phyloP scores from a whole-genome alignment of 2,329 filamentous ascomycete species.

The Aspergillus ruber region DNA sequence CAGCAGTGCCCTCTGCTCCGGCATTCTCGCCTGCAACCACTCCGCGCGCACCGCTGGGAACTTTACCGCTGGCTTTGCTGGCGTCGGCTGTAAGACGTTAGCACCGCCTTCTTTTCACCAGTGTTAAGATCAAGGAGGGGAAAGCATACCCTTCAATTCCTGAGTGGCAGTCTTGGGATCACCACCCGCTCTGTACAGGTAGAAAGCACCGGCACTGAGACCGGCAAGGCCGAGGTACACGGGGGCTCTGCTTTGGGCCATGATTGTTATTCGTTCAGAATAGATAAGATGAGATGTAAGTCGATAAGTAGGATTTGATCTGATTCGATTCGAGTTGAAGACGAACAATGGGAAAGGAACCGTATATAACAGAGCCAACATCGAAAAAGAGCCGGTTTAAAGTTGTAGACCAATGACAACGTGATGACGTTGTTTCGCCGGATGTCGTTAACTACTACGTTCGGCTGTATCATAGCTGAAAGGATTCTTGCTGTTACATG shows the following conservation, averaged over 20 bases:
- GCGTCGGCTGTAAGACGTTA: conserved; percentile 60
- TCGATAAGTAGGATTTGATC: no score
- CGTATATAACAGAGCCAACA: no score
- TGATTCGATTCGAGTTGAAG: no score
- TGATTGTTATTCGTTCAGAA: conserved; percentile 10
- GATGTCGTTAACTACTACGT: no score
- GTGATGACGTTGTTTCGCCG: no score
- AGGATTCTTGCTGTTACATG: no score
- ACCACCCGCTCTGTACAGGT: conserved; percentile 82
- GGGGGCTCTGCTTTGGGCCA: conserved; percentile 31
- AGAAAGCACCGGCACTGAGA: conserved; percentile 71
- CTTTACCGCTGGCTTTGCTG: conserved; percentile 58
- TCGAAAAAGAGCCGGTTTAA: no score
- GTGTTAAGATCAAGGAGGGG: neutral
- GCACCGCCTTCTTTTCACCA: neutral
- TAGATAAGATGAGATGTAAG: no score
- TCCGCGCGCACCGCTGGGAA: conserved; percentile 58
- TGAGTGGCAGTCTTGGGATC: conserved; percentile 76
- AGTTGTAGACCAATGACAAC: no score
- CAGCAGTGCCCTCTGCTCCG: conserved; percentile 56
- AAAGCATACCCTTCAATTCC: conserved; percentile 68
- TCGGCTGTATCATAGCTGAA: no score
- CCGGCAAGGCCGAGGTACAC: conserved; percentile 49
- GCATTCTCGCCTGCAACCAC: conserved; percentile 60
- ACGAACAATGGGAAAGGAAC: no score